These are phyloP conservation scores for Fusarium succisae DNA, from an alignment of 2,329 filamentous ascomycete species.

Conservation along the genomic window DNA sequence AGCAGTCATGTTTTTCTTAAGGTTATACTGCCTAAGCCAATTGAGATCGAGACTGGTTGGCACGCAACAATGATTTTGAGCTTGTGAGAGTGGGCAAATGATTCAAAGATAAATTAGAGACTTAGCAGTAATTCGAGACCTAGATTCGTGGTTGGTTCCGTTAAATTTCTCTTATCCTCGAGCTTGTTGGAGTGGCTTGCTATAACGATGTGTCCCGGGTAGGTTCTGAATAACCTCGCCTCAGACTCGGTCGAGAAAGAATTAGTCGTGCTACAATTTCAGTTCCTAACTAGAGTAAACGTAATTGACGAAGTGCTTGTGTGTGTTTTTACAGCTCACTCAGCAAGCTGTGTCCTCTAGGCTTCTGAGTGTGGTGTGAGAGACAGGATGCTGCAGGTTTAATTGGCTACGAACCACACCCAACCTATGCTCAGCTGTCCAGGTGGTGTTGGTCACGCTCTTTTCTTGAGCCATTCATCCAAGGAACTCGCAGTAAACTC, in stretches of 20 bases:
- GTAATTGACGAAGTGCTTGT: rapidly evolving
- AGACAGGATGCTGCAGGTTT: neutral
- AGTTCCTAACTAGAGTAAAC: rapidly evolving
- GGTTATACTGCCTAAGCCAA: rapidly evolving
- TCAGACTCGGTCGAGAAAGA: rapidly evolving
- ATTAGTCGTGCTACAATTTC: neutral
- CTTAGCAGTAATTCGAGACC: rapidly evolving
- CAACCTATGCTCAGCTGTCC: neutral
- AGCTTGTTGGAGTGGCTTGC: no score
- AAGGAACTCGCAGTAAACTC: neutral
- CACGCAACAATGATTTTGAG: rapidly evolving
- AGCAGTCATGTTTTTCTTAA: rapidly evolving
- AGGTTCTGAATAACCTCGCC: neutral
- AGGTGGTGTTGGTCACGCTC: neutral
- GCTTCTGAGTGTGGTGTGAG: no score
- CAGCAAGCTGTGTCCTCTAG: neutral
- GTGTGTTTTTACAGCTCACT: rapidly evolving
- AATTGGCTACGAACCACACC: neutral
- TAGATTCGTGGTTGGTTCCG: rapidly evolving
- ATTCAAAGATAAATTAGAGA: rapidly evolving
- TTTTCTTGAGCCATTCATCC: rapidly evolving
- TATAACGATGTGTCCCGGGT: neutral
- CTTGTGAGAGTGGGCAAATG: rapidly evolving
- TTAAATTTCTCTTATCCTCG: rapidly evolving
- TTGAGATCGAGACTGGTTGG: neutral